Evolutionary conservation across 306 rosid species (phyloP).

Genomic region (Senna siamea): DNA sequence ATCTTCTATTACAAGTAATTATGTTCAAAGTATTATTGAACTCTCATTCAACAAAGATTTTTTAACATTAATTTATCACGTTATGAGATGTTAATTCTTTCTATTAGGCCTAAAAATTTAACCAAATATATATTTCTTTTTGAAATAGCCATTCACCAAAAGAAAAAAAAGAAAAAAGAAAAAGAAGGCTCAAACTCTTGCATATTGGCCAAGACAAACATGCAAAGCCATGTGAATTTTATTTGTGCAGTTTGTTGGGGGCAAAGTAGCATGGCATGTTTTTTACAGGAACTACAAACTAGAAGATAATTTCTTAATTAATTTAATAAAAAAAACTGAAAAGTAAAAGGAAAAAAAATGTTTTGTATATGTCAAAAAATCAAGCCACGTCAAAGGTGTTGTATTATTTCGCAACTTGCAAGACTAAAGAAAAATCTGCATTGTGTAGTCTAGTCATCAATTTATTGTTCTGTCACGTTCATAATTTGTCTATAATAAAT

Average conservation of each 20-base stretch:
- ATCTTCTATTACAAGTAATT: too few relatives aligned
- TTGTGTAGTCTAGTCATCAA: constrained; percentile 32
- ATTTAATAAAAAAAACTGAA: neutral
- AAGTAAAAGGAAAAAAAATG: neutral
- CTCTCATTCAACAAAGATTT: too few relatives aligned
- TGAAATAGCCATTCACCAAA: too few relatives aligned
- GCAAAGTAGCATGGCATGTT: constrained; percentile 14
- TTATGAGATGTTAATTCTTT: too few relatives aligned
- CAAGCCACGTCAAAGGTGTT: constrained; percentile 12
- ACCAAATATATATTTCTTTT: too few relatives aligned
- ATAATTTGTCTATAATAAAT: constrained; percentile 6
- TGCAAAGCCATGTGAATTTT: neutral
- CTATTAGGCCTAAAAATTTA: too few relatives aligned
- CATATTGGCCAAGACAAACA: constrained; percentile 35
- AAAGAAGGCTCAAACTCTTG: too few relatives aligned
- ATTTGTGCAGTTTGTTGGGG: neutral
- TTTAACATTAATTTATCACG: too few relatives aligned
- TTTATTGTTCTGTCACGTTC: constrained; percentile 30
- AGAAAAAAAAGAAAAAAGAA: too few relatives aligned
- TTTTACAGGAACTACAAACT: neutral
- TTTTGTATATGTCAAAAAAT: neutral
- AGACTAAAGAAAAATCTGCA: neutral
- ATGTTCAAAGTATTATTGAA: too few relatives aligned
- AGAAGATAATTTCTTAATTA: constrained; percentile 12
- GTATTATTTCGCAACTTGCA: constrained; percentile 28